These are phyloP conservation scores for Melanomma pulvis-pyrius DNA, from an alignment of 495 filamentous ascomycete genomes.

Conservation along the genomic window DNA sequence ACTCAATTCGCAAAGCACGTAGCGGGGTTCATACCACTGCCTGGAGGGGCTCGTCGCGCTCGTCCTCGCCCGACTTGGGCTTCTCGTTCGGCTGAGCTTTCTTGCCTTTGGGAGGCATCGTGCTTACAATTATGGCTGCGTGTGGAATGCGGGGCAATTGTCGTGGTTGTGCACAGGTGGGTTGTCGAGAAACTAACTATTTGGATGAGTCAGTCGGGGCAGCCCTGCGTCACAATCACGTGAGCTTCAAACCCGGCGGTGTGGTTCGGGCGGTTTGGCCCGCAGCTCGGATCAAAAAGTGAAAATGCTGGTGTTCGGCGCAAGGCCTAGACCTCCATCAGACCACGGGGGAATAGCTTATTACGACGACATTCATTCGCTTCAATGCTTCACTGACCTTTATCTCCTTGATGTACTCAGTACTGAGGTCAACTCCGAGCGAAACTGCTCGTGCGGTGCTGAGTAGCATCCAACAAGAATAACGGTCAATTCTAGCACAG, in stretches of 20 bases:
- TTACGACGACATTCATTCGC: constrained; percentile 10
- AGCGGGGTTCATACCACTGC: constrained; percentile 68
- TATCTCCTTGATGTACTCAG: too few relatives aligned
- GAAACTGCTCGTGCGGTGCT: too few relatives aligned
- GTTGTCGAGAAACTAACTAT: background rate
- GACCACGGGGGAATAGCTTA: constrained; percentile 23
- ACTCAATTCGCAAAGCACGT: background rate
- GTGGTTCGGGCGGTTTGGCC: background rate
- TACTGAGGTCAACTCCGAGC: too few relatives aligned
- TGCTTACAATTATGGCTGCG: background rate
- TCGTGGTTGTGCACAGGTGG: background rate
- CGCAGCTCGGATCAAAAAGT: constrained; percentile 13
- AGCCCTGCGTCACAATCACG: background rate
- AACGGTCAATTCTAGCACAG: too few relatives aligned
- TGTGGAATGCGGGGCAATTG: background rate
- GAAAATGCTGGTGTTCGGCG: background rate
- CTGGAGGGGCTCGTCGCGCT: constrained; percentile 82
- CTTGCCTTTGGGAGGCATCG: constrained; percentile 57
- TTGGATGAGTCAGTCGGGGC: constrained; percentile 3
- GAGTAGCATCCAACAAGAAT: too few relatives aligned
- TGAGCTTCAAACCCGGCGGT: background rate
- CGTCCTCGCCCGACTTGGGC: constrained; percentile 63
- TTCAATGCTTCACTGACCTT: background rate
- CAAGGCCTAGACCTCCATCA: constrained; percentile 19
- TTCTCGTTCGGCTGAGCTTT: constrained; percentile 64